Conservation (phyloP, 2,329 filamentous ascomycete species). For the Phyllachora maydis region DNA sequence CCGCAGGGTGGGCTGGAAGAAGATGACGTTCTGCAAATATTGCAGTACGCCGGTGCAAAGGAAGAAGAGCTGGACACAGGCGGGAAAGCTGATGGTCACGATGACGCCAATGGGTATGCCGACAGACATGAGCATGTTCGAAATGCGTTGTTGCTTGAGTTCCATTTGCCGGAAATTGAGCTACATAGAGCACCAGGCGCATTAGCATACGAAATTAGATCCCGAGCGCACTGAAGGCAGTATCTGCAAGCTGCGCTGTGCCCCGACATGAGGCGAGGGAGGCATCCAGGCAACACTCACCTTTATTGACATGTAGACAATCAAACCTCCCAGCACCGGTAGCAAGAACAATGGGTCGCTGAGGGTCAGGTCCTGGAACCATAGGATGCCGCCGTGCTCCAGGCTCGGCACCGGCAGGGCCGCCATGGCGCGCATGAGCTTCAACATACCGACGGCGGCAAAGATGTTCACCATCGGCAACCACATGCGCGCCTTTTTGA, state of each 20-base stretch:
- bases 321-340: conserved; percentile 35
- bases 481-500: conserved; percentile 27
- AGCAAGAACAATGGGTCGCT: conserved; percentile 62
- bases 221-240: too few relatives aligned
- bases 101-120: conserved; percentile 11
- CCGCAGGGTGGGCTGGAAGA: conserved; percentile 18
- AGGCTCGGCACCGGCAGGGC: conserved; percentile 63
- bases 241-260: too few relatives aligned
- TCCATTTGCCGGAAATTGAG: not conserved
- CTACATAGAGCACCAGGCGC: not conserved
- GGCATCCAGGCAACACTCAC: conserved; percentile 7
- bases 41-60: conserved; percentile 17
- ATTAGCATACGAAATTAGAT: not conserved
- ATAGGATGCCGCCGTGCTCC: conserved; percentile 47
- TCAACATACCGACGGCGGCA: conserved; percentile 64
- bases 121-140: conserved; percentile 15
- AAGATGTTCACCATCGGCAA: conserved; percentile 38
- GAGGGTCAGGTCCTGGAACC: conserved; percentile 60
- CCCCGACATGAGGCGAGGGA: not conserved
- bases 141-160: conserved; percentile 8
- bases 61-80: conserved; percentile 43
- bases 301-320: conserved; percentile 38
- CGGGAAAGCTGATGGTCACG: conserved; percentile 23
- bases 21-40: conserved; percentile 19
- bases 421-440: conserved; percentile 53